Conservation (phyloP, 352 stramenopile genomes). For the Ophiocytium majus region DNA sequence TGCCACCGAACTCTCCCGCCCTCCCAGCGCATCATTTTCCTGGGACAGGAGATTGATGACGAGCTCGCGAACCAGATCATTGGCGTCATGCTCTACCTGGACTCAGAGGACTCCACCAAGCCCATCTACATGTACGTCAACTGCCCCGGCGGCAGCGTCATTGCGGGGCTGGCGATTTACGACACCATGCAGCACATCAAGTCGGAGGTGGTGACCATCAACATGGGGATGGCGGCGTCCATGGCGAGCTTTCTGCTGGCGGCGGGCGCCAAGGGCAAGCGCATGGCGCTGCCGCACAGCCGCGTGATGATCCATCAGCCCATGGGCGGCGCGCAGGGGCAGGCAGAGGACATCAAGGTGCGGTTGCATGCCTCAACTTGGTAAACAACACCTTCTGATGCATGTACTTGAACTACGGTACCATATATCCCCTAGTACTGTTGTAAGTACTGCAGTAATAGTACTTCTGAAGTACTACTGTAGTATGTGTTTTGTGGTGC, state of each 20-base stretch:
- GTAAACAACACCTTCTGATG: no score
- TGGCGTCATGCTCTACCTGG: conserved; percentile 76
- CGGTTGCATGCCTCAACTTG: not conserved
- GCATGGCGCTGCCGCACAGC: conserved; percentile 85
- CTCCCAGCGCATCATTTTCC: conserved; percentile 80
- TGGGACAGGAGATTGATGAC: conserved; percentile 80
- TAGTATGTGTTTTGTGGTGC: no score
- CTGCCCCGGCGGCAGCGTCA: conserved; percentile 92
- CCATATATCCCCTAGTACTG: no score
- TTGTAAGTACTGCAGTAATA: no score
- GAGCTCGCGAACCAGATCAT: conserved; percentile 82
- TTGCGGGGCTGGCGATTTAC: conserved; percentile 94
- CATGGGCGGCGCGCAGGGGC: conserved; percentile 87
- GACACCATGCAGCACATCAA: conserved; percentile 97
- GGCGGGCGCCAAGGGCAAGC: conserved; percentile 70
- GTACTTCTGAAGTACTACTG: no score
- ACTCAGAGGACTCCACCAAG: conserved; percentile 90
- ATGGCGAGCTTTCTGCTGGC: conserved; percentile 93
- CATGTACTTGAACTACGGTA: no score
- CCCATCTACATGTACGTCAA: conserved; percentile 99
- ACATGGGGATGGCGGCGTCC: conserved; percentile 91
- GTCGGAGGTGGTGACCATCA: conserved; percentile 94
- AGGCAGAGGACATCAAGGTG: conserved; percentile 96
- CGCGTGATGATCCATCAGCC: conserved; percentile 98
- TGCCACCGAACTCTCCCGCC: not conserved